Conservation (phyloP, 345 rosid species). For the Limnanthes douglasii region DNA sequence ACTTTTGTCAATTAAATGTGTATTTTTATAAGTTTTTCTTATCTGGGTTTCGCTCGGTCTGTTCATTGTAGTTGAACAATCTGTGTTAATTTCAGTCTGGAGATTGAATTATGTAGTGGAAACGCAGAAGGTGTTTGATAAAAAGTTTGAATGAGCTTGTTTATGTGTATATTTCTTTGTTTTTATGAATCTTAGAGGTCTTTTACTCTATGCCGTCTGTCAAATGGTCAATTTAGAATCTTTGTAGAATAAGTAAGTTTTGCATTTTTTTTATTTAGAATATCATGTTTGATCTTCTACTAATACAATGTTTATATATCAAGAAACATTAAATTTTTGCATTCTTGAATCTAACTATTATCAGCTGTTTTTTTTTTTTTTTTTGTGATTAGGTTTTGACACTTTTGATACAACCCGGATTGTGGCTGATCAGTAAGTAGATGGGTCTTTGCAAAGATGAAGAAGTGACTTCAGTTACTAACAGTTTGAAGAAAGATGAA, state of each 20-base stretch:
- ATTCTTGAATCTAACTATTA: not conserved
- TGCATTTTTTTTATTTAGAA: too few relatives aligned
- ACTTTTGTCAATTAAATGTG: not conserved
- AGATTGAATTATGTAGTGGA: not conserved
- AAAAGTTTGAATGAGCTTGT: constrained; percentile 4
- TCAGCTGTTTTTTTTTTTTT: not conserved
- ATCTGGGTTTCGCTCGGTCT: not conserved
- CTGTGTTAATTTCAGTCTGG: too few relatives aligned
- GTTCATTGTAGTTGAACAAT: too few relatives aligned
- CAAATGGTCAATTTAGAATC: not conserved
- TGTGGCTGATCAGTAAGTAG: constrained; percentile 6
- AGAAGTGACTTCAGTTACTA: constrained; percentile 13
- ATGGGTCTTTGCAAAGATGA: constrained; percentile 36
- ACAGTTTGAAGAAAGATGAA: constrained; percentile 20
- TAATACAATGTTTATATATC: too few relatives aligned
- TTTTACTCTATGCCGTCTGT: not conserved
- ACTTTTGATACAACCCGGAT: not conserved
- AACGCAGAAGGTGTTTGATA: constrained; percentile 8
- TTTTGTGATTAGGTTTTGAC: constrained; percentile 4
- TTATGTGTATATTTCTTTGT: not conserved
- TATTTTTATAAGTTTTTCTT: not conserved
- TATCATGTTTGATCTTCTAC: too few relatives aligned
- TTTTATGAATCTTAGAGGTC: not conserved
- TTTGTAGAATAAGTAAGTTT: not conserved
- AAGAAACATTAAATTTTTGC: too few relatives aligned